Conservation (phyloP, 257 asterid species). For the Parsonsia alboflavescens region DNA sequence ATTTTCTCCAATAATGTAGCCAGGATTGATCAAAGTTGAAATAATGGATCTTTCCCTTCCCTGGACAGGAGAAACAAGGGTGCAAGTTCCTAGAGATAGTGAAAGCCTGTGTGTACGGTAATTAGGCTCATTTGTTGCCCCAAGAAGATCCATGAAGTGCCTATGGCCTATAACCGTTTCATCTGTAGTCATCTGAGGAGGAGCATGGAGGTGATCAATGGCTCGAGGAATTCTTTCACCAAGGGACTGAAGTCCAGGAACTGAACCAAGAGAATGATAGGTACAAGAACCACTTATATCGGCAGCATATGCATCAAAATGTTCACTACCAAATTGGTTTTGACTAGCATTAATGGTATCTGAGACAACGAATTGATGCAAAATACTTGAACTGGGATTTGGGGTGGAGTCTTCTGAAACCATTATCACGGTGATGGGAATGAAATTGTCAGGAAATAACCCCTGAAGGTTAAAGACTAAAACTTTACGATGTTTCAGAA, state of each 20-base stretch:
- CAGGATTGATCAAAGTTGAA: slow-evolving; percentile 28
- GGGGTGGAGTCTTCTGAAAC: slow-evolving; percentile 61
- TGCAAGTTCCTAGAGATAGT: slow-evolving; percentile 53
- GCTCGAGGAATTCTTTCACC: slow-evolving; percentile 35
- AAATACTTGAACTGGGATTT: slow-evolving; percentile 46
- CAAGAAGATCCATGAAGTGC: slow-evolving; percentile 67
- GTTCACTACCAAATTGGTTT: slow-evolving; percentile 38
- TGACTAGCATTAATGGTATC: slow-evolving; percentile 33
- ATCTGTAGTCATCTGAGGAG: slow-evolving; percentile 30
- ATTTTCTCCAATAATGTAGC: slow-evolving; percentile 18
- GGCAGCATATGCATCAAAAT: slow-evolving; percentile 37
- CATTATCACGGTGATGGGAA: slow-evolving; percentile 26
- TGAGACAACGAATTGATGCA: slow-evolving; percentile 55
- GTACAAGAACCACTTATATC: slow-evolving; percentile 21
- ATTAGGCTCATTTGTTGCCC: slow-evolving; percentile 38
- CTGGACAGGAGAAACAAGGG: slow-evolving; percentile 22
- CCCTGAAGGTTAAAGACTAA: background rate
- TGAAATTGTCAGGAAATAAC: background rate
- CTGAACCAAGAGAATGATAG: slow-evolving; percentile 30
- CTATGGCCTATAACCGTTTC: slow-evolving; percentile 36
- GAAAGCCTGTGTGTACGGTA: slow-evolving; percentile 59
- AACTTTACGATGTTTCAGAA: background rate
- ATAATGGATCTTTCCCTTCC: slow-evolving; percentile 28
- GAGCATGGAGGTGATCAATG: slow-evolving; percentile 28
- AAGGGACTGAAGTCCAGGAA: slow-evolving; percentile 30